These are phyloP conservation scores for Arxiozyma telluris DNA, from an alignment of 1,139 yeast genomes.

Conservation along the genomic window DNA sequence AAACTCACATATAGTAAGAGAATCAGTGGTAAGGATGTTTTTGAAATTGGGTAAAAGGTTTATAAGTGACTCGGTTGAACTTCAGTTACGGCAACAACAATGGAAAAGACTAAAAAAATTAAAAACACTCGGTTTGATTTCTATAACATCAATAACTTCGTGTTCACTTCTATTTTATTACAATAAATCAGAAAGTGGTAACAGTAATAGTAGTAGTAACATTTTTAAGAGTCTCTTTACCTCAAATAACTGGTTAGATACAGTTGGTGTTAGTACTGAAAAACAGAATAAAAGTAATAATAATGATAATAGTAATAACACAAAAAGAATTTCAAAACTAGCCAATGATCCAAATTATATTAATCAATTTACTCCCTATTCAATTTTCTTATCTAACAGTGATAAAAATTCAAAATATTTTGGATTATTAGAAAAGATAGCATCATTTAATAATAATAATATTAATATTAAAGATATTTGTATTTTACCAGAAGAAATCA, in stretches of 20 bases:
- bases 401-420: neutral
- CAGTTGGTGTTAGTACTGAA: too few relatives aligned
- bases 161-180: neutral
- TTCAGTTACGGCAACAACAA: neutral
- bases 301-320: too few relatives aligned
- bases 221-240: neutral
- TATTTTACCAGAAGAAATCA: neutral
- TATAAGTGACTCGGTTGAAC: neutral
- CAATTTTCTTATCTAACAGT: neutral
- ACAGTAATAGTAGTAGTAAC: too few relatives aligned
- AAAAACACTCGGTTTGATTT: neutral
- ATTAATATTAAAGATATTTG: neutral
- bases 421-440: neutral
- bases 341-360: neutral
- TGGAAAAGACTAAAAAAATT: conserved; percentile 1
- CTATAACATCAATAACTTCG: neutral
- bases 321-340: too few relatives aligned
- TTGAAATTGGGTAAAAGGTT: neutral
- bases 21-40: neutral
- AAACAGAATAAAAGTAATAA: too few relatives aligned
- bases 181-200: neutral
- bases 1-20: too few relatives aligned
- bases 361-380: neutral
- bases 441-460: neutral
- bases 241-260: neutral